Evolutionary conservation across 495 filamentous ascomycete genomes (phyloP).

Genomic region (Penicillium longicatenatum): DNA sequence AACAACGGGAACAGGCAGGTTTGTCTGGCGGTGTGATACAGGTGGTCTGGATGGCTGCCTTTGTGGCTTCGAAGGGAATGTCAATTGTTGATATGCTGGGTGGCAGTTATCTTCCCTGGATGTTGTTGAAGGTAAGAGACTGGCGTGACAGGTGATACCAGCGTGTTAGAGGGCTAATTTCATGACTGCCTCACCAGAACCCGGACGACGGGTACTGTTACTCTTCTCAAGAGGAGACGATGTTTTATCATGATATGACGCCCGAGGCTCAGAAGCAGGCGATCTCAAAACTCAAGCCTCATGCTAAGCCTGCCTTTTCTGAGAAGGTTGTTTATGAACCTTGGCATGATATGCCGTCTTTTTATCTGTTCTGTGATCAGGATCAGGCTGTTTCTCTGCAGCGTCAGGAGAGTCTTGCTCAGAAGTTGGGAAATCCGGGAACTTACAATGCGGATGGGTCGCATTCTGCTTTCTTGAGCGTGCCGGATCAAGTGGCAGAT

Average conservation of each 20-base stretch:
- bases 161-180: background rate
- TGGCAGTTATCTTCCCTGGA: conserved; percentile 24
- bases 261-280: conserved; percentile 17
- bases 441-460: conserved; percentile 16
- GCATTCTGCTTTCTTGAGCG: conserved; percentile 27
- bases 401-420: conserved; percentile 36
- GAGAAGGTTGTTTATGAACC: conserved; percentile 39
- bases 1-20: conserved; percentile 28
- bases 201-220: conserved; percentile 20
- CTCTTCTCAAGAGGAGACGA: conserved; percentile 10
- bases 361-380: conserved; percentile 50
- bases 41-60: conserved; percentile 41
- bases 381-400: conserved; percentile 38
- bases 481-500: conserved; percentile 23
- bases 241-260: conserved; percentile 32
- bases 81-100: conserved; percentile 23
- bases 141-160: background rate
- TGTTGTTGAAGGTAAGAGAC: conserved; percentile 5
- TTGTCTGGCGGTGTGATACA: conserved; percentile 42
- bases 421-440: conserved; percentile 13
- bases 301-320: conserved; percentile 13
- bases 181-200: background rate
- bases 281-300: conserved; percentile 23
- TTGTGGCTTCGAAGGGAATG: conserved; percentile 30
- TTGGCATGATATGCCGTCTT: conserved; percentile 48